Evolutionary conservation across 2,329 filamentous ascomycete genomes (phyloP), one percentile per base, ranked within the genome.

Genomic region (Chaetomium strumarium): DNA sequence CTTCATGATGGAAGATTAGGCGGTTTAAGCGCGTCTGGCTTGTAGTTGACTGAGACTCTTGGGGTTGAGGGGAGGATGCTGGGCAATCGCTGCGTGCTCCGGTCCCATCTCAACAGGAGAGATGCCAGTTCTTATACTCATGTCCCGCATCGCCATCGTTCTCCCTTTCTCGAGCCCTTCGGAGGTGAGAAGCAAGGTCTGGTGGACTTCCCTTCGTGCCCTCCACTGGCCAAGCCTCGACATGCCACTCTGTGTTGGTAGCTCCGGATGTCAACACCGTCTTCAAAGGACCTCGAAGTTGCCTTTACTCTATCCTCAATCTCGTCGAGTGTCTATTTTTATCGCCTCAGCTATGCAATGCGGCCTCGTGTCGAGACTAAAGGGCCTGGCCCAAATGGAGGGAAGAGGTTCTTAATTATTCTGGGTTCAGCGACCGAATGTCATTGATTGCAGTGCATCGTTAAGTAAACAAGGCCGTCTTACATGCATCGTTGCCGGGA

Each of bases 251-350:
- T 30, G 46, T 53, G 24, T 46, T 46, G 46, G 46, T 36, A 50
- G 38, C 11, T 13, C 51, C 41, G 51, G 46, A 45, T 53, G 29
- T 44, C 41, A 50, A 46, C 37, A 46, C 51, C 51, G 51, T 41
- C 36, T n/a, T 12, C 33, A 19, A 51, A 16, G 37, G 41, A 17
- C 46, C 42, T 31, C 24, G 45, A 43, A 47, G 43, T 14, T 29
- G 16, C 30, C 46, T 50, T 42, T 42, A 33, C 40, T 54, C 37
- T 50, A 40, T 20, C 34, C 14, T 16, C 52, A 51, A 50, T 50
- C 29, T 54, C 42, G 19, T 2, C 5, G 11, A 9, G 9, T 11
- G 19, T 8, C 51, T 54, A 54, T 54, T 54, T 51, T 54, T 54
- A 54, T 20, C 42, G n/a, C n/a, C 34, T 8, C 34, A 14, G 12